Base-by-base conservation (phyloP, 139 green algal species). In the Tetraselmis striata region DNA sequence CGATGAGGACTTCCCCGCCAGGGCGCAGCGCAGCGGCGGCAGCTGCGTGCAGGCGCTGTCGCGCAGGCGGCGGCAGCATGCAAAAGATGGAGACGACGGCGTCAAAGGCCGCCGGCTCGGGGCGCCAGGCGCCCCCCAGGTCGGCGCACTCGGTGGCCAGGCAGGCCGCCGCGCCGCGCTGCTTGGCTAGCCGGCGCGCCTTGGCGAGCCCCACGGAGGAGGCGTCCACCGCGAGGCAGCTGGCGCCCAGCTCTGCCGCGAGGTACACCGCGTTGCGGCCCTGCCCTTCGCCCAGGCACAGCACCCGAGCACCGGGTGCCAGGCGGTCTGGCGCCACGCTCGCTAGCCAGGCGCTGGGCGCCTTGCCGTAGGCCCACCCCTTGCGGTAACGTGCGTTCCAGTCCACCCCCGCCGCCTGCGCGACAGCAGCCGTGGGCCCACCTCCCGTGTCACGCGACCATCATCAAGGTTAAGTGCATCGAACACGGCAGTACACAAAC, bases 391-490 rank as follows among this genome's bases (percentile, higher is more conserved):
- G 25, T 18, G 74, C 74, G 74, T 77, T 29, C 25, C n/a, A 77
- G 74, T 77, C 74, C 74, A 77, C 74, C 45, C 45, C 45, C 5
- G n/a, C n/a, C n/a, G n/a, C n/a, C n/a, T n/a, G n/a, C n/a, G n/a
- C n/a, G n/a, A n/a, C n/a, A n/a, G n/a, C n/a, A n/a, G n/a, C n/a
- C n/a, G n/a, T n/a, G n/a, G n/a, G n/a, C n/a, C n/a, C n/a, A n/a
- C n/a, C n/a, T n/a, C n/a, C n/a, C n/a, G n/a, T n/a, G n/a, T n/a
- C n/a, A n/a, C n/a, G n/a, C n/a, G n/a, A n/a, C n/a, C n/a, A n/a
- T n/a, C n/a, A n/a, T n/a, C n/a, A n/a, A n/a, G n/a, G n/a, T n/a
- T n/a, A n/a, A n/a, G n/a, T n/a, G n/a, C n/a, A n/a, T n/a, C n/a
- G n/a, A n/a, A n/a, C n/a, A n/a, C n/a, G n/a, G n/a, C n/a, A n/a